Conservation (phyloP, 192 early-diverging fungal species). For the Linnemannia exigua region DNA sequence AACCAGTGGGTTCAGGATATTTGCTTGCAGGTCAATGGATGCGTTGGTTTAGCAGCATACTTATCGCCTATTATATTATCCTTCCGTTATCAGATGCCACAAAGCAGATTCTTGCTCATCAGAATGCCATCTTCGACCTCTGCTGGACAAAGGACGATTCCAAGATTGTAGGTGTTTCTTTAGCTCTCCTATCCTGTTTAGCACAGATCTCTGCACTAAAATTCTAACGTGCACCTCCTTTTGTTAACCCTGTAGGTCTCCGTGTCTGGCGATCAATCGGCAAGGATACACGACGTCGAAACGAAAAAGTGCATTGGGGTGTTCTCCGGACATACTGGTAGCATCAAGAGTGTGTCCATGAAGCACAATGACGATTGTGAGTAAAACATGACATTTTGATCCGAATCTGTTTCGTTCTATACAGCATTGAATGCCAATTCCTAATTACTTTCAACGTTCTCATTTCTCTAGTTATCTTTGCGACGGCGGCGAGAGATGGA, state of each 20-base stretch:
- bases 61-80: not conserved
- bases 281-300: constrained; percentile 84
- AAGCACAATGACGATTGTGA: constrained; percentile 70
- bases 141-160: constrained; percentile 81
- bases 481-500: constrained; percentile 81
- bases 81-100: not conserved
- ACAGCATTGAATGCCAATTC: not conserved
- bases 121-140: constrained; percentile 87
- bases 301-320: constrained; percentile 61
- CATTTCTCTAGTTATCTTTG: constrained; percentile 68
- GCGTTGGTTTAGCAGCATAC: not conserved
- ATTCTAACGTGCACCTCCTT: not conserved
- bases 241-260: constrained; percentile 62
- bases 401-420: not conserved
- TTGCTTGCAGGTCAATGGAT: too few relatives aligned
- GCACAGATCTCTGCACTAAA: not conserved
- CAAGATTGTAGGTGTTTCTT: constrained; percentile 61
- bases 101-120: constrained; percentile 71
- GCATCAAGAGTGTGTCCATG: constrained; percentile 79
- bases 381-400: constrained; percentile 16
- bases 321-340: constrained; percentile 78
- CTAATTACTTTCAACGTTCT: not conserved
- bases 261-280: constrained; percentile 82
- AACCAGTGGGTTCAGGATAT: not conserved
- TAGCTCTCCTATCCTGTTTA: not conserved